Conservation (phyloP, 306 rosid species). For the Begonia loranthoides region DNA sequence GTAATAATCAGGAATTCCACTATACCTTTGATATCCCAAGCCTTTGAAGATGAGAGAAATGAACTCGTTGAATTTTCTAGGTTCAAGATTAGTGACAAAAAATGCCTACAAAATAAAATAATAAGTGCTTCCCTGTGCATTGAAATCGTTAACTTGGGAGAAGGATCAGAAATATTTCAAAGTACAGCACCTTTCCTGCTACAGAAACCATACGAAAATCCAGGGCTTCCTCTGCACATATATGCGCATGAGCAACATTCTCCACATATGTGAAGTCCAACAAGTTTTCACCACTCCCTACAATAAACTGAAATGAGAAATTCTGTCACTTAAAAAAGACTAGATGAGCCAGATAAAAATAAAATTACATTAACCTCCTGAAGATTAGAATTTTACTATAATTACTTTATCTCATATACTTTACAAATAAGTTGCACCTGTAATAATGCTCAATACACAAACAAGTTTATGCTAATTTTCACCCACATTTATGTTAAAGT, state of each 20-base stretch:
- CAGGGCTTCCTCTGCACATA: conserved; percentile 79
- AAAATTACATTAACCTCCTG: not conserved
- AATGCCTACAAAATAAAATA: conserved; percentile 46
- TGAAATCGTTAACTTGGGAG: conserved; percentile 10
- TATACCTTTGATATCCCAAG: conserved; percentile 73
- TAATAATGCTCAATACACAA: not conserved
- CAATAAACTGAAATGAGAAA: conserved; percentile 70
- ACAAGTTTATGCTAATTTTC: not conserved
- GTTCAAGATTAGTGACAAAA: conserved; percentile 68
- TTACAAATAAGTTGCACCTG: not conserved
- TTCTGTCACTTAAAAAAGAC: conserved; percentile 35
- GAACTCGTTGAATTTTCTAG: conserved; percentile 65
- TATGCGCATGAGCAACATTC: conserved; percentile 75
- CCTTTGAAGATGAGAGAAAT: conserved; percentile 41
- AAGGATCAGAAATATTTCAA: conserved; percentile 2
- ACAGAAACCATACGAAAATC: conserved; percentile 45
- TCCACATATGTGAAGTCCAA: conserved; percentile 70
- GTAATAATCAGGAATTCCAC: conserved; percentile 13
- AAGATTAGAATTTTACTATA: not conserved
- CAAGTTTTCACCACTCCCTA: conserved; percentile 66
- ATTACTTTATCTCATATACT: not conserved
- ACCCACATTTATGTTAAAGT: not conserved
- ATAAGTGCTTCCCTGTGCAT: conserved; percentile 13
- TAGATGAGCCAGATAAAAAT: not conserved
- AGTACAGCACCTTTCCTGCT: conserved; percentile 60